These are phyloP conservation scores for Colletotrichum navitas DNA, from an alignment of 2,329 filamentous ascomycete genomes.

Conservation along the genomic window DNA sequence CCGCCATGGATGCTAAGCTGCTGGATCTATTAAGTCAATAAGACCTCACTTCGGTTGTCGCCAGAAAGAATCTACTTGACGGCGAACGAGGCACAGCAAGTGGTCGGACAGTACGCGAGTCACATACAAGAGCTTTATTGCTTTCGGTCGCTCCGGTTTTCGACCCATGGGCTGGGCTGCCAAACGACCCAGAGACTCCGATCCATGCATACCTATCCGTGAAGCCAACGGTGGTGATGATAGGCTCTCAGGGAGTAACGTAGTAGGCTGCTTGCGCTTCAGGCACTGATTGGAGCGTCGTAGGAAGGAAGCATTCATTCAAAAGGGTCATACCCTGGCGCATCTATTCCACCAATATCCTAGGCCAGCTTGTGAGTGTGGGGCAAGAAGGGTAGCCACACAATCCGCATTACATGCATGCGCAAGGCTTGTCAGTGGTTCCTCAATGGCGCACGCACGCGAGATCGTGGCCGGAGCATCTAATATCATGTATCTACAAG, in stretches of 20 bases:
- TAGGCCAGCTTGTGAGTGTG: not conserved
- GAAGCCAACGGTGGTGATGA: not conserved
- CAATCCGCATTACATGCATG: not conserved
- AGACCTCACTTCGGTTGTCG: not conserved
- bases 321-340: slow-evolving; percentile 8
- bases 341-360: not conserved
- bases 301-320: not conserved
- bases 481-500: too few species aligned
- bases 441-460: not conserved
- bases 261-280: too few species aligned
- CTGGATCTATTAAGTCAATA: not conserved
- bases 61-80: not conserved
- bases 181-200: not conserved
- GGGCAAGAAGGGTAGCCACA: slow-evolving; percentile 5
- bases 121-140: not conserved
- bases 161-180: not conserved
- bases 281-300: not conserved
- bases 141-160: not conserved
- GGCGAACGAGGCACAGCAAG: too few species aligned
- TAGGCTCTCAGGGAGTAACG: not conserved
- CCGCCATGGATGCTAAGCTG: not conserved
- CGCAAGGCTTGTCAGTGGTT: slow-evolving; percentile 10
- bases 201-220: not conserved
- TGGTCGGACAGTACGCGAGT: too few species aligned
- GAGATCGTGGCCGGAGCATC: not conserved